Base-by-base conservation (phyloP, 192 early-diverging fungal genomes). In the Radiomyces spectabilis region DNA sequence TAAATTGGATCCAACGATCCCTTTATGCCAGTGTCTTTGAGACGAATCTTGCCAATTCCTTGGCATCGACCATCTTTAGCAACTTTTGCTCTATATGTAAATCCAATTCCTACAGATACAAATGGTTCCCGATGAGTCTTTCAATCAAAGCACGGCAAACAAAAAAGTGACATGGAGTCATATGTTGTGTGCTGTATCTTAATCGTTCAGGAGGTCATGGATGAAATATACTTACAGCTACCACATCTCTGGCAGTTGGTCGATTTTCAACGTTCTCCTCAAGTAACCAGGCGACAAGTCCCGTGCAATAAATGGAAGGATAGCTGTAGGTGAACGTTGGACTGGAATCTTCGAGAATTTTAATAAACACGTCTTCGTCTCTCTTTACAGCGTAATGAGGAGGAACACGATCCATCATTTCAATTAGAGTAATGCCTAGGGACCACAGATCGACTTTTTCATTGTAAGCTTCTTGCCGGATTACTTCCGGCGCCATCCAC, bases 361-460 rank as follows among this genome's bases (percentile, higher is more conserved):
- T 22, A 10, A 57, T 19, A 49, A 53, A 61, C n/a, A 61, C 50
- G 4, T 53, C 52, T 2, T 61, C 53, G 16, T 61, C 65, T 4
- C 52, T 37, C 13, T 49, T 47, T 12, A 65, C 41, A 45, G 53
- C 44, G 19, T 70, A 70, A 39, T 64, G 68, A 22, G 68, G 68
- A 1, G 68, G 68, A 16, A 70, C 68, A 51, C 68, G 68, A 33
- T 70, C 68, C 68, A 70, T 70, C 68, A 70, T 70, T 41, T 70
- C 68, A 46, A 70, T 70, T 15, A 64, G 16, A n/a, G 68, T 70
- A 35, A 70, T 70, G 1, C 68, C 68, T 19, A 70, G 37, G 6
- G 61, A 64, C 68, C 68, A 70, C 15, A 70, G 19, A 32, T 70
- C 68, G 19, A 64, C 53, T 46, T 59, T 64, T 45, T 63, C 61